Conservation (phyloP, 2,329 filamentous ascomycete species). For the Fusarium oligoseptatum region DNA sequence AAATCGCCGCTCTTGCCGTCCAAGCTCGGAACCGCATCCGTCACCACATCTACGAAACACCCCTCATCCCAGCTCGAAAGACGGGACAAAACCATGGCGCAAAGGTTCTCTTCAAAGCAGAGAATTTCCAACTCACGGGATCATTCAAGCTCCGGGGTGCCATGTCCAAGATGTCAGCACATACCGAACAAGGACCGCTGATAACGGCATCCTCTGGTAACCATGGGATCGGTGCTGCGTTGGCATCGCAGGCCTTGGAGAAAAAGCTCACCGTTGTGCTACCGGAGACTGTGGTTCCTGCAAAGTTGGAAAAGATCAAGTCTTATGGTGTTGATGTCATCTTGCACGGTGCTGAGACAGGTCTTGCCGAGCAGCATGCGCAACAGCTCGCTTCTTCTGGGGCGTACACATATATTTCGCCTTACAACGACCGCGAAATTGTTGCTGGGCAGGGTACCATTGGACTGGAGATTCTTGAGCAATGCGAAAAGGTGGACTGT, state of each 20-base stretch:
- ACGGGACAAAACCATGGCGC: not conserved
- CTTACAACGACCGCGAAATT: constrained; percentile 40
- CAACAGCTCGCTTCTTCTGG: constrained; percentile 39
- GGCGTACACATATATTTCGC: constrained; percentile 40
- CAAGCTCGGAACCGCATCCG: constrained; percentile 1
- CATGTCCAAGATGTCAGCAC: constrained; percentile 42
- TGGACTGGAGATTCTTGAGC: constrained; percentile 36
- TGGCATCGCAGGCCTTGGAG: not conserved
- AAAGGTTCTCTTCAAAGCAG: constrained; percentile 40
- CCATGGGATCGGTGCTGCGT: not conserved
- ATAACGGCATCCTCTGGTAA: not conserved
- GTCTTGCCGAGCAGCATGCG: constrained; percentile 40
- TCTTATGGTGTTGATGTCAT: constrained; percentile 38
- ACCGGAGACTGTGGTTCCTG: constrained; percentile 24
- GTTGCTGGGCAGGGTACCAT: not conserved
- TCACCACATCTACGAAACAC: constrained; percentile 3
- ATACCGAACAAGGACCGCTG: not conserved
- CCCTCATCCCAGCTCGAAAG: constrained; percentile 2
- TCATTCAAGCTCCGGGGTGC: constrained; percentile 47
- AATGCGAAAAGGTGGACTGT: constrained; percentile 36
- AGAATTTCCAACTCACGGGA: constrained; percentile 45
- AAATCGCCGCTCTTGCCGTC: not conserved
- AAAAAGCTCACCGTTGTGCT: not conserved
- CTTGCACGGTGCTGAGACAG: constrained; percentile 39
- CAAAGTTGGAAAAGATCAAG: constrained; percentile 40